Evolutionary conservation across 1,284 basidiomycete species (phyloP).

Genomic region (Bjerkandera adusta): DNA sequence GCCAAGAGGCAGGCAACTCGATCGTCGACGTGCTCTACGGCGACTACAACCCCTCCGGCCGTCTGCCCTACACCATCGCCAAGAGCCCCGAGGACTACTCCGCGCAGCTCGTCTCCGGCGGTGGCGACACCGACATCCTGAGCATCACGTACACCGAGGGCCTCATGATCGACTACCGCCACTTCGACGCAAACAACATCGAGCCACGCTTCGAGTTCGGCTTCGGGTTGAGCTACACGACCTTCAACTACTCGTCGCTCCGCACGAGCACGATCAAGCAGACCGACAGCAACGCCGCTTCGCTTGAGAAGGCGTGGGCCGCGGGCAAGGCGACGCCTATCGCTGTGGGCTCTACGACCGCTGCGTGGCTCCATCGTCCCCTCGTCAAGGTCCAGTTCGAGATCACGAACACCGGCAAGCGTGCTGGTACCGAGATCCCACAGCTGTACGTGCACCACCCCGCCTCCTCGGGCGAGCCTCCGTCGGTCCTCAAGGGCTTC

Average conservation of each 20-base stretch:
- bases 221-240: slow-evolving; percentile 83
- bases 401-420: slow-evolving; percentile 54
- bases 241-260: slow-evolving; percentile 66
- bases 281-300: slow-evolving; percentile 32
- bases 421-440: slow-evolving; percentile 53
- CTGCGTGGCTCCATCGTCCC: slow-evolving; percentile 66
- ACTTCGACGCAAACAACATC: slow-evolving; percentile 67
- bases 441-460: slow-evolving; percentile 47
- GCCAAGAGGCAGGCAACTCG: slow-evolving; percentile 77
- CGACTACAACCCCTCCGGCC: slow-evolving; percentile 69
- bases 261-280: slow-evolving; percentile 37
- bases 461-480: slow-evolving; percentile 36
- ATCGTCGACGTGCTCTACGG: slow-evolving; percentile 75
- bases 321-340: slow-evolving; percentile 46
- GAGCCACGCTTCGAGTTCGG: slow-evolving; percentile 76
- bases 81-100: slow-evolving; percentile 66
- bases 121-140: slow-evolving; percentile 38
- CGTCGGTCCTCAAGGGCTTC: slow-evolving; percentile 45
- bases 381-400: slow-evolving; percentile 56
- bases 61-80: slow-evolving; percentile 82
- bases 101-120: slow-evolving; percentile 51
- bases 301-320: slow-evolving; percentile 51
- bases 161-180: slow-evolving; percentile 74
- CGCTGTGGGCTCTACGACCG: slow-evolving; percentile 49
- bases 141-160: slow-evolving; percentile 67